Evolutionary conservation across 129 eudicot species (phyloP).

Genomic region (Solidago caesia): DNA sequence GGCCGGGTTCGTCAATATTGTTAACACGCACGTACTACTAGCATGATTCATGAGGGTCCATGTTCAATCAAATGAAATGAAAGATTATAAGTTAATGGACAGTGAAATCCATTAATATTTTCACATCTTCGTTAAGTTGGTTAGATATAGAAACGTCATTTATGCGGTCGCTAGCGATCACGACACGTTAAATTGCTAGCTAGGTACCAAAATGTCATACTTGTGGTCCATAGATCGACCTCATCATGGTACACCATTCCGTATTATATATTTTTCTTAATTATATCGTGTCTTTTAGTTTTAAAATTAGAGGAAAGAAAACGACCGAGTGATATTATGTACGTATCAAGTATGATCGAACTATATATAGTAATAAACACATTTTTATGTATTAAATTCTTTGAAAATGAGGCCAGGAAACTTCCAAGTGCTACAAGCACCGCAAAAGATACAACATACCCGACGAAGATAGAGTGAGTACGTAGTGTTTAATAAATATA

Average conservation of each 20-base stretch:
- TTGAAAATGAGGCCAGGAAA: slow-evolving; percentile 17
- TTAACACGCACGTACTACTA: too few relatives aligned
- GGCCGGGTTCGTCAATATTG: too few relatives aligned
- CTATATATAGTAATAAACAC: too few relatives aligned
- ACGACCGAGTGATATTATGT: too few relatives aligned
- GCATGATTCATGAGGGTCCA: too few relatives aligned
- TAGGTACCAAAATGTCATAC: too few relatives aligned
- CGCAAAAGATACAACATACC: slow-evolving; percentile 25
- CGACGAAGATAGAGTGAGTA: slow-evolving; percentile 19
- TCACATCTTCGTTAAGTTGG: neutral
- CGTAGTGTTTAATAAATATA: neutral
- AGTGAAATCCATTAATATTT: neutral
- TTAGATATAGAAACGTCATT: neutral
- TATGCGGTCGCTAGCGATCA: neutral
- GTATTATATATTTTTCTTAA: neutral
- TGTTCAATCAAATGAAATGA: too few relatives aligned
- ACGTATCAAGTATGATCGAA: too few relatives aligned
- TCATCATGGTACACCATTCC: neutral
- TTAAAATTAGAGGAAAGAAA: too few relatives aligned
- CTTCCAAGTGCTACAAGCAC: slow-evolving; percentile 28
- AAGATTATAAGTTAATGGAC: neutral
- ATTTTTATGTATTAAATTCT: too few relatives aligned
- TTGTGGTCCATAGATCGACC: too few relatives aligned
- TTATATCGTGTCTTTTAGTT: neutral
- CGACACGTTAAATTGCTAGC: neutral